Evolutionary conservation across 169 alveolate genomes (phyloP).

Genomic region (Perkinsus olseni): DNA sequence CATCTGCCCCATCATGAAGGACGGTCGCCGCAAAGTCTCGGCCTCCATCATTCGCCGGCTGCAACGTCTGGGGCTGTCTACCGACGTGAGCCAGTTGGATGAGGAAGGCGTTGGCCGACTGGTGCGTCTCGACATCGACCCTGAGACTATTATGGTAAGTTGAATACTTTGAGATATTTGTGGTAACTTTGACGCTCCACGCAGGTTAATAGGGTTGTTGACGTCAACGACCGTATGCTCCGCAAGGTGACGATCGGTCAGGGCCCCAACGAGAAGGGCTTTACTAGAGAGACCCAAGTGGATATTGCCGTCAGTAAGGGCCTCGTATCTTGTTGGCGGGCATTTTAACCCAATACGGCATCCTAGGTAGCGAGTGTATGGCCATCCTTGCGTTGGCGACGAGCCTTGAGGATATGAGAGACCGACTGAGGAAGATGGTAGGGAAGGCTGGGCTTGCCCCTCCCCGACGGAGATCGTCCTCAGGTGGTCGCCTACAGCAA

Average conservation of each 20-base stretch:
- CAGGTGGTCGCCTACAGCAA: neutral
- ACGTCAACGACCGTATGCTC: conserved; percentile 13
- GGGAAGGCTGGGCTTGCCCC: neutral
- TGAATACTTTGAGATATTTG: too few relatives aligned
- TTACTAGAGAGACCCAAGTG: neutral
- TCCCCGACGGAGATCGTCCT: neutral
- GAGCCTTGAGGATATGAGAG: neutral
- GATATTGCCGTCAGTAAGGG: neutral
- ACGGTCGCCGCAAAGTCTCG: neutral
- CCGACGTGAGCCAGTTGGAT: neutral
- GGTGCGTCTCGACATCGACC: conserved; percentile 9
- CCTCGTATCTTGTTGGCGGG: neutral
- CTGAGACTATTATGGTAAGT: neutral
- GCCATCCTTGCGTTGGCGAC: conserved; percentile 10
- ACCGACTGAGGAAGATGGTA: neutral
- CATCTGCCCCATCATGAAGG: neutral
- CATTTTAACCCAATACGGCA: neutral
- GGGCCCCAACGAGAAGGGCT: neutral
- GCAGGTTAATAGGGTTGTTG: neutral
- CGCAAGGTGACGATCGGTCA: neutral
- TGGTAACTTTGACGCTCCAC: too few relatives aligned
- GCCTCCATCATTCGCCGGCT: neutral
- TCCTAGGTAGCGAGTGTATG: conserved; percentile 7
- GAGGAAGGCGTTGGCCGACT: neutral
- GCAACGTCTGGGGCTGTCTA: neutral